Evolutionary conservation across 306 rosid species (phyloP).

Genomic region (Casuarina glauca): DNA sequence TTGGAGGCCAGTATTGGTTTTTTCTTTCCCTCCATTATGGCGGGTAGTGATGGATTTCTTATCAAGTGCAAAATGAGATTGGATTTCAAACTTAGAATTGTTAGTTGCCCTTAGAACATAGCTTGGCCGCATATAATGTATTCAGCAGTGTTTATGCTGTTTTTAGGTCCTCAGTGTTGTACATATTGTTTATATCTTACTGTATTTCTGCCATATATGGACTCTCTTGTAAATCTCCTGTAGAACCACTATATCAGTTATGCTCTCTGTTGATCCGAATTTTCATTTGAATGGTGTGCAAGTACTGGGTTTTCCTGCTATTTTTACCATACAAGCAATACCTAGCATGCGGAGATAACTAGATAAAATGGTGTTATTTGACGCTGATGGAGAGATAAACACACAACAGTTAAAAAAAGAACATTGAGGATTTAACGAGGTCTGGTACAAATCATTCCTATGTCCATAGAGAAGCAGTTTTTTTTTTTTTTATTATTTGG

Average conservation of each 20-base stretch:
- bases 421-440: no score
- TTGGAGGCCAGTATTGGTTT: conserved; percentile 17
- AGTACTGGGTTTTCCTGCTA: neutral
- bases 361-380: no score
- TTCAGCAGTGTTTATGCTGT: conserved; percentile 13
- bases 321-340: neutral
- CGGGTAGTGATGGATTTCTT: conserved; percentile 25
- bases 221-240: conserved; percentile 10
- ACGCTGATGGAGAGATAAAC: no score
- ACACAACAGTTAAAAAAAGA: no score
- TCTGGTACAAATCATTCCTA: no score
- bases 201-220: conserved; percentile 4
- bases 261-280: conserved; percentile 6
- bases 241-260: conserved; percentile 5
- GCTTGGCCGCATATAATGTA: conserved; percentile 23
- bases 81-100: conserved; percentile 27
- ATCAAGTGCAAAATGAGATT: conserved; percentile 30
- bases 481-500: no score
- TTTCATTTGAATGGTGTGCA: neutral
- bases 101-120: conserved; percentile 23
- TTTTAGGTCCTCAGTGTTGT: conserved; percentile 34
- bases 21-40: conserved; percentile 7
- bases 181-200: conserved; percentile 44
- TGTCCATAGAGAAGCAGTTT: no score
- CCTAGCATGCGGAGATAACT: neutral